Evolutionary conservation across 225 moss, liverwort and hornwort genomes (phyloP).

Genomic region (Pseudisothecium myosuroides): DNA sequence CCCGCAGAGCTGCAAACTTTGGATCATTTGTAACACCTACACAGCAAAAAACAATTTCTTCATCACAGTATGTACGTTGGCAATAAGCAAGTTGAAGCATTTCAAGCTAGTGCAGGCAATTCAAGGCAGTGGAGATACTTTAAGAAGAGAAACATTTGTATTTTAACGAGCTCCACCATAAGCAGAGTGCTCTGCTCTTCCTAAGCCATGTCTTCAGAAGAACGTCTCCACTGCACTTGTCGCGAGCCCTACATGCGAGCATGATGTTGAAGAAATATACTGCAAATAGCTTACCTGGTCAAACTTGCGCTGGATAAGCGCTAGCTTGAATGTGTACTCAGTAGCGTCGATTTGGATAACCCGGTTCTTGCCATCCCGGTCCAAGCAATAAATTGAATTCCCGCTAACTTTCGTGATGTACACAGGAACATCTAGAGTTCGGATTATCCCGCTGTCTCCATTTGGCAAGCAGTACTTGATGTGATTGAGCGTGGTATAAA

Average conservation of each 20-base stretch:
- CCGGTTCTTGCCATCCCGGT: constrained; percentile 95
- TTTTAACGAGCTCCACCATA: constrained; percentile 29
- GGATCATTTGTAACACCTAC: constrained; percentile 84
- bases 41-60: not conserved
- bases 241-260: not conserved
- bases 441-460: constrained; percentile 90
- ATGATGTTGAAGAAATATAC: not conserved
- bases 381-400: constrained; percentile 76
- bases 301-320: constrained; percentile 78
- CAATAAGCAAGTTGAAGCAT: not conserved
- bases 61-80: not conserved
- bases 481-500: constrained; percentile 92
- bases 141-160: not conserved
- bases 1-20: constrained; percentile 87
- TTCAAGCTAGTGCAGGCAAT: not conserved
- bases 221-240: not conserved
- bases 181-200: not conserved
- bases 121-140: not conserved
- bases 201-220: not conserved
- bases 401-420: constrained; percentile 86
- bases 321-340: constrained; percentile 91
- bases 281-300: constrained; percentile 46
- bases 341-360: constrained; percentile 92
- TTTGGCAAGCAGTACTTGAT: constrained; percentile 97
- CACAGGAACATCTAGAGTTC: constrained; percentile 86